Evolutionary conservation across 495 filamentous ascomycete species (phyloP).

Genomic region (Umbilicaria muhlenbergii): DNA sequence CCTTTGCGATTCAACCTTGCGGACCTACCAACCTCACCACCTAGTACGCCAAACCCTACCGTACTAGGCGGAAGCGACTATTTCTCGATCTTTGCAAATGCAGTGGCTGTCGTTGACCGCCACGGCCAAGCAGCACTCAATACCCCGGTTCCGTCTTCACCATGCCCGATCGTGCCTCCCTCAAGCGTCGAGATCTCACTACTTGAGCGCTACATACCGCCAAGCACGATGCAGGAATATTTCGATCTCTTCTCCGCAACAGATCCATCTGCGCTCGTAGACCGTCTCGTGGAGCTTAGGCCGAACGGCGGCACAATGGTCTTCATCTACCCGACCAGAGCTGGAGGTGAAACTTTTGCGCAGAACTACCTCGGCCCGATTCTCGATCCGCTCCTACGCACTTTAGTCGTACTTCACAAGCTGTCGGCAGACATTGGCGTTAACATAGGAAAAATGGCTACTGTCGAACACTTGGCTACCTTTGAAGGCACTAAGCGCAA

Average conservation of each 20-base stretch:
- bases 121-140: constrained; percentile 35
- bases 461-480: constrained; percentile 41
- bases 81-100: constrained; percentile 40
- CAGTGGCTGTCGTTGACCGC: constrained; percentile 36
- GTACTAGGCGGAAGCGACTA: constrained; percentile 37
- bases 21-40: constrained; percentile 45
- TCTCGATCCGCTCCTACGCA: constrained; percentile 49
- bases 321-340: constrained; percentile 55
- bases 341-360: constrained; percentile 47
- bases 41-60: constrained; percentile 36
- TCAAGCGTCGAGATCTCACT: constrained; percentile 48
- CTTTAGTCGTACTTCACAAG: constrained; percentile 46
- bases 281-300: constrained; percentile 50
- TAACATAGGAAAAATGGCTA: constrained; percentile 40
- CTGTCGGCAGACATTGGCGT: constrained; percentile 43
- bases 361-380: constrained; percentile 49
- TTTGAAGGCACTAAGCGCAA: constrained; percentile 38
- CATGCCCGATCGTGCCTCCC: constrained; percentile 48
- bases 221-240: constrained; percentile 43
- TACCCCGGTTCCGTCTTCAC: constrained; percentile 26
- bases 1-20: constrained; percentile 45
- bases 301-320: constrained; percentile 41
- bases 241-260: constrained; percentile 39
- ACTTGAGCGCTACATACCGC: constrained; percentile 58
- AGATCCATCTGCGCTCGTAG: constrained; percentile 45